These are phyloP conservation scores for Cutaneotrichosporon spelunceum DNA, from an alignment of 1,284 basidiomycete species.

Conservation along the genomic window DNA sequence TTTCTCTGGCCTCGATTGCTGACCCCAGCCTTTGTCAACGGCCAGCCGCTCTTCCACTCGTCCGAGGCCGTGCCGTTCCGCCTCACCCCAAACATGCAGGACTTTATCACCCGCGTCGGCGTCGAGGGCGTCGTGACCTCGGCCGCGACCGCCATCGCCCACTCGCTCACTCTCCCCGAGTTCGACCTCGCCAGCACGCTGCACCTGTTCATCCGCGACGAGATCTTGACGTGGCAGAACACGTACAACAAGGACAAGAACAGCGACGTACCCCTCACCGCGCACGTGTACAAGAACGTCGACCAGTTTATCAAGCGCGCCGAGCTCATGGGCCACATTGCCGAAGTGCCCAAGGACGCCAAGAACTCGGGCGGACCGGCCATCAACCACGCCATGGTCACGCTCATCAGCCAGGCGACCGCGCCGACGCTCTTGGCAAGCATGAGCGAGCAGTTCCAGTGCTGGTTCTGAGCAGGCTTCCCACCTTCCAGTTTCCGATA, in stretches of 20 bases:
- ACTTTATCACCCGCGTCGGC: conserved; percentile 82
- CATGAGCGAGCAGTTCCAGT: conserved; percentile 66
- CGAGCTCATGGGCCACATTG: conserved; percentile 46
- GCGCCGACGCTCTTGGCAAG: conserved; percentile 54
- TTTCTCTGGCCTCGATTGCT: conserved; percentile 5
- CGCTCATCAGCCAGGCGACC: conserved; percentile 67
- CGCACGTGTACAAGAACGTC: conserved; percentile 68
- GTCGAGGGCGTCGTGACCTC: conserved; percentile 86
- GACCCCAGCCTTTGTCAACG: conserved; percentile 53
- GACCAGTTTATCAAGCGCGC: conserved; percentile 64
- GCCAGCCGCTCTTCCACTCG: conserved; percentile 67
- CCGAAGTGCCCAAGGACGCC: conserved; percentile 60
- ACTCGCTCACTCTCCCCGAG: conserved; percentile 87
- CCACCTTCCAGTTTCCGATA: neutral
- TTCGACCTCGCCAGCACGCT: conserved; percentile 57
- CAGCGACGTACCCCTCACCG: conserved; percentile 62
- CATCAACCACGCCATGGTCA: conserved; percentile 76
- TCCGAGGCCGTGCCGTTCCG: conserved; percentile 93
- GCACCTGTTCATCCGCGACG: conserved; percentile 75
- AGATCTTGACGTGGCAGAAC: conserved; percentile 55
- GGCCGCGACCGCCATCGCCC: conserved; percentile 84
- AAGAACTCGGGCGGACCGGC: conserved; percentile 59
- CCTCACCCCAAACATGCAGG: conserved; percentile 93
- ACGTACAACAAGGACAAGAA: conserved; percentile 50
- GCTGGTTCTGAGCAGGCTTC: conserved; percentile 66